A percentile compares a stretch with the other conserved stretches of the same genome.
phyloP scores from a whole-genome alignment of 2,329 filamentous ascomycete species.

The Diaporthe capsici region DNA sequence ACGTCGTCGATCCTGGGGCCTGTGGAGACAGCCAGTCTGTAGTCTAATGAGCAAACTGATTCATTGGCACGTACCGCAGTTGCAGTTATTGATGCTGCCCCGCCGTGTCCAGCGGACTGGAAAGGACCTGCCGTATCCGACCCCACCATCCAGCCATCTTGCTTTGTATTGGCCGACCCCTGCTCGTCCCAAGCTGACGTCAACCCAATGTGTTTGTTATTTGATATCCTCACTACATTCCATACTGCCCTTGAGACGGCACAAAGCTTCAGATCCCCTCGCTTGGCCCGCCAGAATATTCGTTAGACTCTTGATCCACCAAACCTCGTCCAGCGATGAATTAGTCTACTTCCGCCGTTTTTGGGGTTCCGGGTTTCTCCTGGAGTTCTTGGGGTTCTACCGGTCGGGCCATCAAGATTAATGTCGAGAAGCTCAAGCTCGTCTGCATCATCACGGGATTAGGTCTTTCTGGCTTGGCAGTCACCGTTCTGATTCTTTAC shows the following conservation, averaged over 20 bases:
- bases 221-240: not conserved
- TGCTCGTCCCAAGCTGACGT: slow-evolving; percentile 23
- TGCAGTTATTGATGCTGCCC: not conserved
- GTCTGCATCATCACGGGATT: not conserved
- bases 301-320: too few species aligned
- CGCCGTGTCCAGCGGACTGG: not conserved
- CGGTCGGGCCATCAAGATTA: not conserved
- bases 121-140: not conserved
- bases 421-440: not conserved
- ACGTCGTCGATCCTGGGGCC: not conserved
- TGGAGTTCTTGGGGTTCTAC: not conserved
- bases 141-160: not conserved
- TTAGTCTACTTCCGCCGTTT: too few species aligned
- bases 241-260: not conserved
- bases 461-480: not conserved
- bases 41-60: not conserved
- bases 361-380: not conserved
- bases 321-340: not conserved
- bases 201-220: not conserved
- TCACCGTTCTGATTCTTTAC: not conserved
- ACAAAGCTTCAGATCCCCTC: too few species aligned
- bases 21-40: not conserved
- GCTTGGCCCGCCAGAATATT: too few species aligned
- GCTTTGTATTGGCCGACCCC: not conserved
- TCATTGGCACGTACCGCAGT: not conserved